These are phyloP conservation scores for Diplodia intermedia DNA, from an alignment of 2,329 filamentous ascomycete species.

Conservation along the genomic window DNA sequence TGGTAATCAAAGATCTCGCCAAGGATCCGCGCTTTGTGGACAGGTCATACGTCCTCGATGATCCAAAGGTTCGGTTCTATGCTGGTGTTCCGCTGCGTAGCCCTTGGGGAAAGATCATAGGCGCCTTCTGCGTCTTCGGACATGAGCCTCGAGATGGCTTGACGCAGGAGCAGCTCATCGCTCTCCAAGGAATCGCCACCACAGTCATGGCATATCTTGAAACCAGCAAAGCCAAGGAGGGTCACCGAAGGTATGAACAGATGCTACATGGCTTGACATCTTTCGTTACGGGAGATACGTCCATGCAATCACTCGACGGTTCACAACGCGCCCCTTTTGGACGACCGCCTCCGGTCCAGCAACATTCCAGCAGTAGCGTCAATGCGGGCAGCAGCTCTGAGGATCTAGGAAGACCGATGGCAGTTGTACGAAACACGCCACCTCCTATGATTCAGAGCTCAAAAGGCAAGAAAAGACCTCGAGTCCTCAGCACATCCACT, in stretches of 20 bases:
- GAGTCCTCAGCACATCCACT: neutral
- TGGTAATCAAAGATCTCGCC: conserved; percentile 27
- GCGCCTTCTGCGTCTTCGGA: conserved; percentile 41
- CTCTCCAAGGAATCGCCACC: conserved; percentile 43
- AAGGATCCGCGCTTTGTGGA: conserved; percentile 8
- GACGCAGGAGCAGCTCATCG: conserved; percentile 36
- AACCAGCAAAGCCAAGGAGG: conserved; percentile 34
- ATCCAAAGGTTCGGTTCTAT: conserved; percentile 40
- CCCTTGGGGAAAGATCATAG: conserved; percentile 39
- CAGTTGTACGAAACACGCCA: neutral
- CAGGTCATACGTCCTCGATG: conserved; percentile 13
- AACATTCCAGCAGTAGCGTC: neutral
- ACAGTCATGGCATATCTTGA: conserved; percentile 40
- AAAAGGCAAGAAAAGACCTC: conserved; percentile 12
- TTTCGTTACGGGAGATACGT: conserved; percentile 37
- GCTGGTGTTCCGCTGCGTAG: conserved; percentile 42
- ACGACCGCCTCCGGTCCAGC: neutral
- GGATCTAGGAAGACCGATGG: neutral
- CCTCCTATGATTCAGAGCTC: neutral
- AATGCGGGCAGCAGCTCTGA: neutral
- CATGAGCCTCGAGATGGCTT: conserved; percentile 37
- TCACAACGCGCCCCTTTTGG: neutral
- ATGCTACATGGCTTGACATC: conserved; percentile 44
- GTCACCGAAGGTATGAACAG: conserved; percentile 41
- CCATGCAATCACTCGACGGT: conserved; percentile 34